A percentile compares a stretch with the other conserved stretches of the same genome.
phyloP scores from a whole-genome alignment of 148 eudicot species.

The Camellia sinensis region DNA sequence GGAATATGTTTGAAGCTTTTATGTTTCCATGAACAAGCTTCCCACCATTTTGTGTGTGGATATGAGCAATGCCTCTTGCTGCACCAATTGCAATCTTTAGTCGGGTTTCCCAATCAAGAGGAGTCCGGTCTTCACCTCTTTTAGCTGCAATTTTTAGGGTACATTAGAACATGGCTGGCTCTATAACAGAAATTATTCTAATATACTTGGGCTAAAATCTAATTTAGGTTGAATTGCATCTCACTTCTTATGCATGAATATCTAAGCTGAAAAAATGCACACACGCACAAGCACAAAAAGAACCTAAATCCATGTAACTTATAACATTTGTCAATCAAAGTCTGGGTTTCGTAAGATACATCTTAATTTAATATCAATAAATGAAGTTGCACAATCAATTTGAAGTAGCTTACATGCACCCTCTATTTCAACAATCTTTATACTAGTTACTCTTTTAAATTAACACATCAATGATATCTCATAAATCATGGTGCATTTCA shows the following conservation, averaged over 20 bases:
- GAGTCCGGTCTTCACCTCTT: slow-evolving; percentile 46
- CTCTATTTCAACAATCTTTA: too few relatives aligned
- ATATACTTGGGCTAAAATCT: not conserved
- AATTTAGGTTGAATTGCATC: not conserved
- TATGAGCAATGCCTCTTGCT: slow-evolving; percentile 69
- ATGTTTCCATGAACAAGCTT: slow-evolving; percentile 83
- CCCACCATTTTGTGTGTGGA: slow-evolving; percentile 52
- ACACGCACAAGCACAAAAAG: not conserved
- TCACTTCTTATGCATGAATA: not conserved
- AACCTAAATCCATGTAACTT: too few relatives aligned
- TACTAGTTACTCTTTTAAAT: too few relatives aligned
- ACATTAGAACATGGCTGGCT: not conserved
- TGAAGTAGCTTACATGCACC: too few relatives aligned
- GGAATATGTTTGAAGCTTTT: slow-evolving; percentile 77
- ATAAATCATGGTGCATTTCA: too few relatives aligned
- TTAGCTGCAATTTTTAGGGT: slow-evolving; percentile 43
- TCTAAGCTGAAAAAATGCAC: not conserved
- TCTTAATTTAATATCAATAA: too few relatives aligned
- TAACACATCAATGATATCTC: too few relatives aligned
- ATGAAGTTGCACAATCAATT: too few relatives aligned
- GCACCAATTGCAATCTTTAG: slow-evolving; percentile 55
- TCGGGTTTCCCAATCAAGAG: slow-evolving; percentile 71
- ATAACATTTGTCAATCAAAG: too few relatives aligned
- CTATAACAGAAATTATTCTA: not conserved
- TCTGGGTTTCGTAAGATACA: too few relatives aligned